Base-by-base conservation (phyloP, 2,329 filamentous ascomycete species). In the Dactylellina sp. region DNA sequence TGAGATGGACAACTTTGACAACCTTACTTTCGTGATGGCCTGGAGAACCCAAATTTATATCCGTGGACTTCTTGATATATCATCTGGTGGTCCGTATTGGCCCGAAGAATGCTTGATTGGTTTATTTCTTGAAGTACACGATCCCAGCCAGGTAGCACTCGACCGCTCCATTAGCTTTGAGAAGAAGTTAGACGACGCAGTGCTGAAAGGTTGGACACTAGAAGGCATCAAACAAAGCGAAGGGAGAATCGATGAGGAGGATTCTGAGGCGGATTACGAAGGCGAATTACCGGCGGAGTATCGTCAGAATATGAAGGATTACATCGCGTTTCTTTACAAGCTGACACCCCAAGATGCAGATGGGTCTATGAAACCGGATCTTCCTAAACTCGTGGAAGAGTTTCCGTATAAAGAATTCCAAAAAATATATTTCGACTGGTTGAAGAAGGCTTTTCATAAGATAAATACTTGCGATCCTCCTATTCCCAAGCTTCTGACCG, bases 21-120 rank as follows among this genome's bases (percentile, higher is more conserved):
- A 39, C n/a, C 28, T 55, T 5, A 18, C 40, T 3, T 49, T 72
- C 20, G 9, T 60, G 9, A 60, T 18, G 7, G 60, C 28, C 16
- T 63, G 47, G 37, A 52, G 68, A 50, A 72, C 68, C 2, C 60
- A 72, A 11, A n/a, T 55, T 12, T 72, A 60, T 28, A 65, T 72
- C 9, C 16, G 24, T 1, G 42, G 44, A 4, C 14, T 62, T n/a
- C 22, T 49, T 12, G 20, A 44, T 1, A 20, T 28, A 2, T 25
- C 32, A 11, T 7, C 2, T 2, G 39, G 24, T 5, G 20, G 25
- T 7, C 6, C 7, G 3, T 35, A 50, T 37, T 63, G 66, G 66
- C 50, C 57, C 2, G 52, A 63, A 20, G 25, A 39, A n/a, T 55
- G 57, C 14, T 39, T 70, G 1, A 24, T 70, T n/a, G 47, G 55